Evolutionary conservation across 2,329 filamentous ascomycete genomes (phyloP).

Genomic region (Atkinsonella texensis): DNA sequence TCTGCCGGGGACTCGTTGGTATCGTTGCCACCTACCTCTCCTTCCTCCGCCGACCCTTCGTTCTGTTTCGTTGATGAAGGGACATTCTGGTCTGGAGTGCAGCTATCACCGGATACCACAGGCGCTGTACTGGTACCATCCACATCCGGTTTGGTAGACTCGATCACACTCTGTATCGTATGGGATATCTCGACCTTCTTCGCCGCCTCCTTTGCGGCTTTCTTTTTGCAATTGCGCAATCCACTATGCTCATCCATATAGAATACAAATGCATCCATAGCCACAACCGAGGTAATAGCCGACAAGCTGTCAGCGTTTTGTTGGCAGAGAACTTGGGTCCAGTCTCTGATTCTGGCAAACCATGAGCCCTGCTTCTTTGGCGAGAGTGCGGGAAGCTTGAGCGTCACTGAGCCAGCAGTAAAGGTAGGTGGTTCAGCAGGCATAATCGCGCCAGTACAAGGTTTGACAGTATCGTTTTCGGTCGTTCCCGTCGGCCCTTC

Average conservation of each 20-base stretch:
- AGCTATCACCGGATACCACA: not conserved
- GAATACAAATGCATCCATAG: conserved; percentile 16
- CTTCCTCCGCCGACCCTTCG: conserved; percentile 2
- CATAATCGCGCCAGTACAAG: conserved; percentile 9
- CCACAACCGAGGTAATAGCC: conserved; percentile 14
- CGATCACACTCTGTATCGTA: conserved; percentile 12
- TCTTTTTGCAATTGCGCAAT: conserved; percentile 20
- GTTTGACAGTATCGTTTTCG: not conserved
- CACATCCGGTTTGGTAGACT: conserved; percentile 7
- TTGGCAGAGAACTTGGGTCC: conserved; percentile 19
- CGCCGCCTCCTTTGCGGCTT: conserved; percentile 18
- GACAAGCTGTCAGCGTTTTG: conserved; percentile 14
- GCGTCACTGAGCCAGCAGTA: conserved; percentile 9
- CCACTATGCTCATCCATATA: conserved; percentile 20
- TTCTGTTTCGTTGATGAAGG: not conserved
- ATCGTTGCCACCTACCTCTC: conserved; percentile 1
- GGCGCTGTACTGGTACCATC: not conserved
- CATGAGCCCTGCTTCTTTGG: conserved; percentile 20
- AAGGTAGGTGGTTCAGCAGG: conserved; percentile 13
- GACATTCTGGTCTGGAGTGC: not conserved
- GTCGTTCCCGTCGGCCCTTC: not conserved
- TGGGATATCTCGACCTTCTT: conserved; percentile 16
- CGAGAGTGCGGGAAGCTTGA: conserved; percentile 17
- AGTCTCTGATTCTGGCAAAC: conserved; percentile 23
- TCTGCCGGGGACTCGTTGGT: not conserved